Evolutionary conservation across 441 rosid species (phyloP).

Genomic region (Raphanus hybrid): DNA sequence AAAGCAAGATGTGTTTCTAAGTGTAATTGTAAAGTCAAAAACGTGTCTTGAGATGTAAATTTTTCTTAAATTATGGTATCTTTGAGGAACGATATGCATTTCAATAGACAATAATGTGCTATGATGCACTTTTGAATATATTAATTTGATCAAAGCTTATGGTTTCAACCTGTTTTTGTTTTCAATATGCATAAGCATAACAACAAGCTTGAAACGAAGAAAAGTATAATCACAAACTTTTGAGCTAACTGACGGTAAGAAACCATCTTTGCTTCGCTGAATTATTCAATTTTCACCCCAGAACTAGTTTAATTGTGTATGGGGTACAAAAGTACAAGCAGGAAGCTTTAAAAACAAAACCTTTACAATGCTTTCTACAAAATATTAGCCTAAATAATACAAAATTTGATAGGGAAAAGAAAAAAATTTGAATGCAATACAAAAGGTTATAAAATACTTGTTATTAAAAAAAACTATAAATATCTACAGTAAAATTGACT

Average conservation of each 20-base stretch:
- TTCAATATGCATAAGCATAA: conserved; percentile 8
- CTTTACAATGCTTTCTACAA: conserved; percentile 22
- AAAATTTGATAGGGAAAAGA: too few relatives aligned
- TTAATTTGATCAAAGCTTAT: not conserved
- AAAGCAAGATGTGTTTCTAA: too few relatives aligned
- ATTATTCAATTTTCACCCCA: conserved; percentile 9
- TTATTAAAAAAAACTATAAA: too few relatives aligned
- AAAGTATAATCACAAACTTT: not conserved
- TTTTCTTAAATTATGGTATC: not conserved
- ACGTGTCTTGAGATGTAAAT: too few relatives aligned
- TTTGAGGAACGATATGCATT: not conserved
- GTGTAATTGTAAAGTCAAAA: too few relatives aligned
- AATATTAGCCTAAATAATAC: conserved; percentile 34
- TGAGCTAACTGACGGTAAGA: conserved; percentile 10
- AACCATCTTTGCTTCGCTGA: not conserved
- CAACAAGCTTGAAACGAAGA: not conserved
- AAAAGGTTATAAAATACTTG: too few relatives aligned
- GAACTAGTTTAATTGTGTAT: conserved; percentile 16
- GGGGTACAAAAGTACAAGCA: conserved; percentile 26
- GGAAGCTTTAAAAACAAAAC: conserved; percentile 18
- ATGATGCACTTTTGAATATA: too few relatives aligned
- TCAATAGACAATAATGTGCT: not conserved
- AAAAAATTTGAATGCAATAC: too few relatives aligned
- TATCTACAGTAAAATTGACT: too few relatives aligned
- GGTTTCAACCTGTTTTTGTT: not conserved